These are phyloP conservation scores for Rhodamnia rubescens DNA, from an alignment of 345 rosid species.

Conservation along the genomic window DNA sequence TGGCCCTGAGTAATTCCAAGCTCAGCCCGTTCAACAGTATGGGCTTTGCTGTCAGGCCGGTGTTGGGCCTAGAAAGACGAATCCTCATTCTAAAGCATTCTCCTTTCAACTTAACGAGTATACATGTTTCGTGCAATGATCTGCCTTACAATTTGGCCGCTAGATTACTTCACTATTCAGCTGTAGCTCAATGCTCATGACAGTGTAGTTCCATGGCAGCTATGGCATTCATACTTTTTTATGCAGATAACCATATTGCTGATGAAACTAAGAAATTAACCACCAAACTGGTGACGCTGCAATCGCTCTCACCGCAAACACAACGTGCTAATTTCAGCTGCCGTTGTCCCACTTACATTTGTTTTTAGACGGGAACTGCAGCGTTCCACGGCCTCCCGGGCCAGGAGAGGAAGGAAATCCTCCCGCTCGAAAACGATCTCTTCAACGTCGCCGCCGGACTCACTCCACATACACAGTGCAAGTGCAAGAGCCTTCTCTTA, in stretches of 20 bases:
- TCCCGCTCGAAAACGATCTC: slow-evolving; percentile 60
- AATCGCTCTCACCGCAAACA: neutral
- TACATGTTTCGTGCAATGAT: neutral
- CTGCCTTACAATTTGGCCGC: neutral
- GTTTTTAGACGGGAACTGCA: slow-evolving; percentile 5
- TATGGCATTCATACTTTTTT: neutral
- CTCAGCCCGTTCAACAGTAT: neutral
- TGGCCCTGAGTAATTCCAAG: neutral
- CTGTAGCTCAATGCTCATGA: neutral
- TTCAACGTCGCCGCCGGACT: slow-evolving; percentile 16
- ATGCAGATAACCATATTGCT: neutral
- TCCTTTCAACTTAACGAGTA: neutral
- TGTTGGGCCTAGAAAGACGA: neutral
- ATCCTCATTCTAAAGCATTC: neutral
- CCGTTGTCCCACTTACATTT: neutral
- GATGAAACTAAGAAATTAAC: neutral
- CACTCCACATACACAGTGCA: neutral
- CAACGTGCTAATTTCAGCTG: neutral
- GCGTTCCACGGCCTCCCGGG: slow-evolving; percentile 14
- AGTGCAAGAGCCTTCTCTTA: slow-evolving; percentile 15
- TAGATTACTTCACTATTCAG: neutral
- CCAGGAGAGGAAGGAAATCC: slow-evolving; percentile 20
- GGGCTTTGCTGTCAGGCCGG: neutral
- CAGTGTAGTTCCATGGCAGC: neutral
- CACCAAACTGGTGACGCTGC: neutral